Percentiles rank a stretch among this genome's conserved stretches.
These are phyloP conservation scores for Arachnopeziza araneosa DNA, from an alignment of 2,329 filamentous ascomycete species.

Conservation along the genomic window DNA sequence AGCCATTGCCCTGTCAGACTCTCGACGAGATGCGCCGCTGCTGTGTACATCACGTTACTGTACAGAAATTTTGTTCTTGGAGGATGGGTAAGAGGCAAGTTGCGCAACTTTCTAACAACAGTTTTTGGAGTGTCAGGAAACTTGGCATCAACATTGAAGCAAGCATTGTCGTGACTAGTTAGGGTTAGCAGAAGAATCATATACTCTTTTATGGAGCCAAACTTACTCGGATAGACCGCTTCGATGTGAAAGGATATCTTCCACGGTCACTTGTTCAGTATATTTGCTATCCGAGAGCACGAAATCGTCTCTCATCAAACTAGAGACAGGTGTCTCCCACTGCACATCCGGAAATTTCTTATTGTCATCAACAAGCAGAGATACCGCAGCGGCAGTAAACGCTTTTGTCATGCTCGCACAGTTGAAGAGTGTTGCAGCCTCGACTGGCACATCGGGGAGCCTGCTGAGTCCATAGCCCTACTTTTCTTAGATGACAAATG, in stretches of 20 bases:
- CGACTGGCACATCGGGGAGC: slow-evolving; percentile 34
- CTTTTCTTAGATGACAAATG: background rate
- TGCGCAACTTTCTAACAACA: slow-evolving; percentile 35
- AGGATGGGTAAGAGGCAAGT: slow-evolving; percentile 39
- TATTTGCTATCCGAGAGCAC: slow-evolving; percentile 41
- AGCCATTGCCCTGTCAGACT: slow-evolving; percentile 34
- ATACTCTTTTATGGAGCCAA: background rate
- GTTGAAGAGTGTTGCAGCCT: slow-evolving; percentile 46
- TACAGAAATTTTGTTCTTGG: slow-evolving; percentile 42
- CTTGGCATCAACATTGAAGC: slow-evolving; percentile 29
- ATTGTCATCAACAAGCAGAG: slow-evolving; percentile 42
- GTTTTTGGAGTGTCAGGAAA: slow-evolving; percentile 31
- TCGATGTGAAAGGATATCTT: slow-evolving; percentile 48
- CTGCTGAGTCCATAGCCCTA: slow-evolving; percentile 34
- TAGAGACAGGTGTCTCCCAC: slow-evolving; percentile 42
- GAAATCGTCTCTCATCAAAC: slow-evolving; percentile 47
- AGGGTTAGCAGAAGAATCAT: background rate
- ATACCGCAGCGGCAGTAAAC: slow-evolving; percentile 43
- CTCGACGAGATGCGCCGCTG: slow-evolving; percentile 41
- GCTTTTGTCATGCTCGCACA: slow-evolving; percentile 51
- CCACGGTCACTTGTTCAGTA: slow-evolving; percentile 44
- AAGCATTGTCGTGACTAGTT: slow-evolving; percentile 30
- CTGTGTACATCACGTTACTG: slow-evolving; percentile 43
- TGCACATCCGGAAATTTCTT: slow-evolving; percentile 21
- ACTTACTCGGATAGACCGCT: slow-evolving; percentile 37